Base-by-base conservation (phyloP, 225 moss, liverwort and hornwort genomes). In the Bryoerythrophyllum caledonicum region DNA sequence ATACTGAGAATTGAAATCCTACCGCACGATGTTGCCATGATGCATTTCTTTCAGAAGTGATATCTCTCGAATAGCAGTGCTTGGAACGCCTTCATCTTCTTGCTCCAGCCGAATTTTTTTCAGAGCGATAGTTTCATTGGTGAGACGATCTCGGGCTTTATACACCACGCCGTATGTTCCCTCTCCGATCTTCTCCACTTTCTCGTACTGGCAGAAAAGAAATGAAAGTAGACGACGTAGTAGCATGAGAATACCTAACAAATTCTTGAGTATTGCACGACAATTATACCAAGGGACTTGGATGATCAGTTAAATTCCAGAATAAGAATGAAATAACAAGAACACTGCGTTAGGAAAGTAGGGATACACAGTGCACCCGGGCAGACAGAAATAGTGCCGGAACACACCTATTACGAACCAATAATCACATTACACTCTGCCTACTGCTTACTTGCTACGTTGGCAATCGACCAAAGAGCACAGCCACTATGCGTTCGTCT, bases 151-250 rank as follows among this genome's bases (percentile, higher is more conserved):
- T 41, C 93, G 87, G 70, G 93, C 93, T 70, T 91, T 91, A 78
- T 93, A 93, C 52, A 93, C 93, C 70, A 93, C 93, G 64, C 93
- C 93, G 84, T 93, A 93, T 7, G 86, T 93, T 38, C 93, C 93
- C 76, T 93, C 93, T 49, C 93, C 93, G 67, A 93, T 93, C 79
- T 93, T 93, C 91, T 93, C 91, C 79, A 93, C 93, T 84, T 93
- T 93, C 82, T 93, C 93, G 86, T 93, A 93, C 93, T 93, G 90
- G 34, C 70, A 77, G 40, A 59, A 54, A 32, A 40, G 5, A 25
- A 55, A 55, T 4, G 15, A 4, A 44, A 12, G 15, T 43, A 51
- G 61, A 61, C 32, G n/a, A 62, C 16, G 43, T 57, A 30, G 30
- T 44, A 30, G 57, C 56, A 67, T 67, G 32, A 66, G 21, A 75